Evolutionary conservation across 352 stramenopile genomes (phyloP).

Genomic region (Blastocystis sp.): DNA sequence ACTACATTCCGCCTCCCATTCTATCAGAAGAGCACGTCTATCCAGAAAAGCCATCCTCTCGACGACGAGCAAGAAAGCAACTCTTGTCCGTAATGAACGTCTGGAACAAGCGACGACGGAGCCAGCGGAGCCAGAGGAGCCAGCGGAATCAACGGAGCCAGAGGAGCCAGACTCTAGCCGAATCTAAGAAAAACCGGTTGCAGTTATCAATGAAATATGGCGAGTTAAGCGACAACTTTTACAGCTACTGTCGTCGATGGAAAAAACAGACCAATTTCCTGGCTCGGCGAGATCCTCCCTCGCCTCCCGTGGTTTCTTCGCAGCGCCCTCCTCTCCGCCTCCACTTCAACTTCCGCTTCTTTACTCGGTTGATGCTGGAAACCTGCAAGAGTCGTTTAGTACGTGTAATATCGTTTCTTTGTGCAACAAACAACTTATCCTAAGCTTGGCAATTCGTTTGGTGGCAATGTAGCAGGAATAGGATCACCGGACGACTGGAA

Average conservation of each 20-base stretch:
- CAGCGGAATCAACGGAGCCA: background rate
- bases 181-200: background rate
- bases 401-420: background rate
- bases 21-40: background rate
- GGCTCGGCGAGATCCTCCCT: background rate
- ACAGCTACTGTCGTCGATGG: conserved; percentile 52
- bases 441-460: background rate
- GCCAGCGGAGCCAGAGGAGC: background rate
- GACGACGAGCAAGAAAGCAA: background rate
- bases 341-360: conserved; percentile 22
- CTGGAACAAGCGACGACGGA: background rate
- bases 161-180: background rate
- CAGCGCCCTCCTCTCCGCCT: background rate
- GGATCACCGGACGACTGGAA: background rate
- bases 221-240: conserved; percentile 47
- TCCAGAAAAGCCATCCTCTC: background rate
- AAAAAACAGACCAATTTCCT: background rate
- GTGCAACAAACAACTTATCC: conserved; percentile 7
- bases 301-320: background rate
- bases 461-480: background rate
- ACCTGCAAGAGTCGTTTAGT: background rate
- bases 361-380: background rate
- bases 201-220: conserved; percentile 30
- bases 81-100: background rate
- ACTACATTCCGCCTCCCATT: background rate